Conservation (phyloP, 345 rosid genomes). For the Eucalyptus curtisii region DNA sequence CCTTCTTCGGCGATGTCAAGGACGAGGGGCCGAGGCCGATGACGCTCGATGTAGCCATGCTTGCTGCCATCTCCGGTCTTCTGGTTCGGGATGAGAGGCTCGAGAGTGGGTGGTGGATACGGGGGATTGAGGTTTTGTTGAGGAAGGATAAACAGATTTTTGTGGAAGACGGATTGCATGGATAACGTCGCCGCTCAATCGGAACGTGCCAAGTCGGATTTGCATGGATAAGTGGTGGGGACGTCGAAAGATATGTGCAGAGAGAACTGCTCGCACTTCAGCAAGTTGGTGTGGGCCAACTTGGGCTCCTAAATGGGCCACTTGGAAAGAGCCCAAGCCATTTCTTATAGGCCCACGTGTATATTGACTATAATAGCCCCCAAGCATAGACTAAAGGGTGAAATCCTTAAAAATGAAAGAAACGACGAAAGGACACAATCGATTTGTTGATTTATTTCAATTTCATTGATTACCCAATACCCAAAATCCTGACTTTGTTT, state of each 20-base stretch:
- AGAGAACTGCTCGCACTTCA: background rate
- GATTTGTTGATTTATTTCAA: background rate
- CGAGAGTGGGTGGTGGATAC: background rate
- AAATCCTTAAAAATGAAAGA: background rate
- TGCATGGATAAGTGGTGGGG: constrained; percentile 54
- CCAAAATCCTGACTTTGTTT: background rate
- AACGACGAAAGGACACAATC: background rate
- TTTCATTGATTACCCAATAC: background rate
- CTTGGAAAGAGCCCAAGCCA: background rate
- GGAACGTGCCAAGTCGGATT: constrained; percentile 36
- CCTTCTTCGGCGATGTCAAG: constrained; percentile 19
- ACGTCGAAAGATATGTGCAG: background rate
- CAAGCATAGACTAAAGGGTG: background rate
- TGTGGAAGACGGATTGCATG: constrained; percentile 40
- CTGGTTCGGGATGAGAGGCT: background rate
- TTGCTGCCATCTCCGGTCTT: constrained; percentile 39
- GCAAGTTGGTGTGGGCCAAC: background rate
- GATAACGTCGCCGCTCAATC: constrained; percentile 36
- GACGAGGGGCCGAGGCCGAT: constrained; percentile 53
- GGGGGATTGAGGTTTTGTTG: background rate
- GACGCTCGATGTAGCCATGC: constrained; percentile 46
- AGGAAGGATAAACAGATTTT: constrained; percentile 9
- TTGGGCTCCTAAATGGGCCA: background rate
- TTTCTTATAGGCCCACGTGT: background rate
- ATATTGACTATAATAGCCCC: background rate